Base-by-base conservation (phyloP, 805 yeast genomes). In the Teunomyces tritomae region DNA sequence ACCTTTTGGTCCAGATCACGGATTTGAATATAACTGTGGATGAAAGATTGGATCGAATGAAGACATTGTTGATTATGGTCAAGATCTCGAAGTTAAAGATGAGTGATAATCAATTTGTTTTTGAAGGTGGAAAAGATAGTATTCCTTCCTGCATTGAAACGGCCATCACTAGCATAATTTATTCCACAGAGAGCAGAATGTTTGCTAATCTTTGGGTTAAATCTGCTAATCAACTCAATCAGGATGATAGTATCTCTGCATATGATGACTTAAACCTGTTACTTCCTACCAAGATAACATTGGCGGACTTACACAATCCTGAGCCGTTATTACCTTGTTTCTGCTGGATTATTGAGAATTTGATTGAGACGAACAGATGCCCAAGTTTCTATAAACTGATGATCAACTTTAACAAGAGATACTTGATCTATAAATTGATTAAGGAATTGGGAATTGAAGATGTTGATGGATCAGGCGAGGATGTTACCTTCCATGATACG, bases 121-220 rank as follows among this genome's bases (percentile, higher is more conserved):
- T 68, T 46, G 77, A 75, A 35, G 71, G 75, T 3, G 60, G 57
- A 13, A 57, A 53, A 10, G 63, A 57, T 4, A 55, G 58, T 16
- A 61, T 91, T 14, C 97, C 97, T 3, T 86, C 96, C 1, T 85
- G 90, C 61, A 74, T 92, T 46, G 98, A 92, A 63, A 75, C 90
- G 2, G 88, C 94, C 10, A 71, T 91, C 30, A 73, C 79, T 0
- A 80, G 86, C 54, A 89, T 90, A 1, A 77, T 91, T 13, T 71
- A 88, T 28, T 76, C 92, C 1, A 96, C 97, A 0, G 94, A 87
- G 58, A 82, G 92, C 28, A 76, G 98, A 49, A 63, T 73, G 13
- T 89, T 79, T 60, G 78, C 85, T 7, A 73, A 73, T 40, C 70
- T 83, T 7, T 92, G 97, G 98, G 65, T 78, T 3, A 68, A 74